Percentiles rank a stretch among this genome's conserved stretches.
These are phyloP conservation scores for Trichoderma polysporum DNA, from an alignment of 2,329 filamentous ascomycete genomes.

Conservation along the genomic window DNA sequence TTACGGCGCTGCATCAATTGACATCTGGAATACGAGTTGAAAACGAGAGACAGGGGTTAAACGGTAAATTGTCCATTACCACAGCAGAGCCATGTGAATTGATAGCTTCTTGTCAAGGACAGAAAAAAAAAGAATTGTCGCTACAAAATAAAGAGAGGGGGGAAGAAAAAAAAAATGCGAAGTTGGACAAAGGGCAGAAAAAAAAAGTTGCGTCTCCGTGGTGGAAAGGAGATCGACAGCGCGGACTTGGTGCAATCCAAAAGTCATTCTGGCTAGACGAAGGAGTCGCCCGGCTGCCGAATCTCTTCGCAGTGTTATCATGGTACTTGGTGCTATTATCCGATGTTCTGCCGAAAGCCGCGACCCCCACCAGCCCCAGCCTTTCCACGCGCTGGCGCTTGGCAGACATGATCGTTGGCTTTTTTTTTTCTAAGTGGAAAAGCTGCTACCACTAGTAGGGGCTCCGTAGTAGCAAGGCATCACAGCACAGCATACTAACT, in stretches of 20 bases:
- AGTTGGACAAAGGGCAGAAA: neutral
- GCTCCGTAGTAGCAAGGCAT: neutral
- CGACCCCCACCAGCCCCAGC: neutral
- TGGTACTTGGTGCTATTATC: constrained; percentile 5
- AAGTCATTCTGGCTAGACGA: neutral
- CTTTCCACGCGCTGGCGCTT: constrained; percentile 2
- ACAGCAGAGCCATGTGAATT: neutral
- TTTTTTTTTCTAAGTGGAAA: neutral
- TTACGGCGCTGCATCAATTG: constrained; percentile 3
- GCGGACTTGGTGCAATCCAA: constrained; percentile 1
- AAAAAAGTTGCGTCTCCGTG: neutral
- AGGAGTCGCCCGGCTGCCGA: constrained; percentile 12
- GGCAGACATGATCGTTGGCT: neutral
- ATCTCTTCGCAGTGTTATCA: neutral
- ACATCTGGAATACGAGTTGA: constrained; percentile 1
- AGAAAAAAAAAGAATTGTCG: neutral
- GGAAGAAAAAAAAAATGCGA: neutral
- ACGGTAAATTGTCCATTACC: constrained; percentile 7
- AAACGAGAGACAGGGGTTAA: constrained; percentile 6
- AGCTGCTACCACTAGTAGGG: constrained; percentile 6
- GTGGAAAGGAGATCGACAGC: constrained; percentile 12
- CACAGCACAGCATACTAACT: neutral
- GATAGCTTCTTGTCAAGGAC: neutral
- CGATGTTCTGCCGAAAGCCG: constrained; percentile 18
- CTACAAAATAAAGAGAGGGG: neutral